Evolutionary conservation across 139 green algal genomes (phyloP).

Genomic region (Closterium sp.): DNA sequence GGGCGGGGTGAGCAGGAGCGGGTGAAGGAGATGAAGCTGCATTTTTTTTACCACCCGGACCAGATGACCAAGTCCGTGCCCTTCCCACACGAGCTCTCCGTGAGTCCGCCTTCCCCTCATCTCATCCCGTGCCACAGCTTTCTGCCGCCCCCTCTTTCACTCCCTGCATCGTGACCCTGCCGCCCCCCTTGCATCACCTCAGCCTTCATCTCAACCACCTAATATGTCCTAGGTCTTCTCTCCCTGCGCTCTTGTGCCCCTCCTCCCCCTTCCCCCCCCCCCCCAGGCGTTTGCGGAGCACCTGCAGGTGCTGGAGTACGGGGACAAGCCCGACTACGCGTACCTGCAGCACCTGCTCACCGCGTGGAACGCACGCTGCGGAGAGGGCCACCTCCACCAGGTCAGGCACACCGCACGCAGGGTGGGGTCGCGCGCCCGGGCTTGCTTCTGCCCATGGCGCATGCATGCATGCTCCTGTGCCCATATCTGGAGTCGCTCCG

Average conservation of each 20-base stretch:
- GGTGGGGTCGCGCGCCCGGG: no score
- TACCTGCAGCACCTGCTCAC: background rate
- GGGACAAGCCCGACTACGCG: background rate
- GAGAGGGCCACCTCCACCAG: background rate
- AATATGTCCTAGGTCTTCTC: background rate
- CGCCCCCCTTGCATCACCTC: background rate
- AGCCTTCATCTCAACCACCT: no score
- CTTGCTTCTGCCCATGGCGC: no score
- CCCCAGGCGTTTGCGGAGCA: background rate
- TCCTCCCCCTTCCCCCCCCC: background rate
- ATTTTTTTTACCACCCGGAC: conserved; percentile 9
- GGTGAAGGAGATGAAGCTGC: conserved; percentile 28
- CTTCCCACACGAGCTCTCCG: background rate
- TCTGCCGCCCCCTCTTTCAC: background rate
- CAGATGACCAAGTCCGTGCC: background rate
- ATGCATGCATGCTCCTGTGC: no score
- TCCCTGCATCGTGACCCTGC: background rate
- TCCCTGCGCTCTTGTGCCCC: background rate
- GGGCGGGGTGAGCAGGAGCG: conserved; percentile 38
- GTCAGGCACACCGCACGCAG: no score
- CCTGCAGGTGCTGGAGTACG: background rate
- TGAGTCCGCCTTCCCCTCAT: background rate
- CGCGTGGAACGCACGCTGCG: background rate
- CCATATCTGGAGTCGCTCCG: no score
- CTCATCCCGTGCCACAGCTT: background rate